Evolutionary conservation across 2,329 filamentous ascomycete species (phyloP).

Genomic region (Ophiostoma quercus): DNA sequence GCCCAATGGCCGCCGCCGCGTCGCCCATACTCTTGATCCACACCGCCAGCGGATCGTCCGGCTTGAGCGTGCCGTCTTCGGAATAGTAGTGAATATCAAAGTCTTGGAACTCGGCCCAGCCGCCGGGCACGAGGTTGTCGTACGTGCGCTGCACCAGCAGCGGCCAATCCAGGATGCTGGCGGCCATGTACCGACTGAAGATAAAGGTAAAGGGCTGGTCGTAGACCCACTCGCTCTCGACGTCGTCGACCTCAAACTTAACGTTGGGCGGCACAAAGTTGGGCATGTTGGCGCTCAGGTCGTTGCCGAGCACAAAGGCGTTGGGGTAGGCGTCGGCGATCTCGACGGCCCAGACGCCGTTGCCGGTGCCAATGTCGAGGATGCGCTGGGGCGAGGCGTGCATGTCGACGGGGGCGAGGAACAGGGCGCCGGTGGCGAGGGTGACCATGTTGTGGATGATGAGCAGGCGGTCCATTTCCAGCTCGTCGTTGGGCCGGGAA

Average conservation of each 20-base stretch:
- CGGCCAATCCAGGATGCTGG: conserved; percentile 27
- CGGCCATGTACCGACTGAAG: conserved; percentile 26
- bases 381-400: conserved; percentile 18
- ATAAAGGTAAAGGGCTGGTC: conserved; percentile 26
- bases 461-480: conserved; percentile 27
- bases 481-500: conserved; percentile 37
- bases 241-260: conserved; percentile 28
- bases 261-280: conserved; percentile 28
- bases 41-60: conserved; percentile 19
- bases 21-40: conserved; percentile 26
- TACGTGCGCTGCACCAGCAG: conserved; percentile 22
- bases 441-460: conserved; percentile 24
- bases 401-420: conserved; percentile 22
- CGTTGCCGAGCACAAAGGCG: conserved; percentile 27
- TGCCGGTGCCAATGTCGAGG: conserved; percentile 27
- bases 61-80: conserved; percentile 25
- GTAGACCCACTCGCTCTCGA: conserved; percentile 28
- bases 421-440: conserved; percentile 17
- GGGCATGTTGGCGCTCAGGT: conserved; percentile 29
- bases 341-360: conserved; percentile 24
- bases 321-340: conserved; percentile 23
- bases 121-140: conserved; percentile 29
- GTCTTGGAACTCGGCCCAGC: conserved; percentile 30
- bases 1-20: conserved; percentile 26
- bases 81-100: conserved; percentile 26